A percentile compares a stretch with the other conserved stretches of the same genome.
phyloP scores from a whole-genome alignment of 768 basidiomycete genomes.

The Fomitopsis pulvina region DNA sequence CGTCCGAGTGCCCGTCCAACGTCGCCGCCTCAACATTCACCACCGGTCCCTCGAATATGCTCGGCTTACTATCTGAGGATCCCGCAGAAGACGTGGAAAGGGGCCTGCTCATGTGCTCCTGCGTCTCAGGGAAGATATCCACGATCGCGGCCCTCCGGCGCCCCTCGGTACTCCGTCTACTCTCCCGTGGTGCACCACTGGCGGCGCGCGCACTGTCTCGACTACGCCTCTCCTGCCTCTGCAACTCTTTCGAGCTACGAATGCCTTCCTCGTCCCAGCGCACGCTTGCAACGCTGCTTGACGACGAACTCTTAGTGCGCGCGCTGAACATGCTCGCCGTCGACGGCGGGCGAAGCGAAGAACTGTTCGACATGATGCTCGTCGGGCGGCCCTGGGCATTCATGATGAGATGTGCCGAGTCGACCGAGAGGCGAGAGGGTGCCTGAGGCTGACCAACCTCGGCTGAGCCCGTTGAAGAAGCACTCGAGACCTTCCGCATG shows the following conservation, averaged over 20 bases:
- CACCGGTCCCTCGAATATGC: conserved; percentile 16
- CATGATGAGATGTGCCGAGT: conserved; percentile 28
- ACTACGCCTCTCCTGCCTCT: conserved; percentile 23
- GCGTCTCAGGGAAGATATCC: conserved; percentile 51
- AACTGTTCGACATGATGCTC: conserved; percentile 32
- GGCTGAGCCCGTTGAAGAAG: conserved; percentile 7
- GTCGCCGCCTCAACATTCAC: conserved; percentile 48
- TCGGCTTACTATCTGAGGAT: conserved; percentile 7
- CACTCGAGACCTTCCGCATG: conserved; percentile 16
- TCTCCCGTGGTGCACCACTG: conserved; percentile 32
- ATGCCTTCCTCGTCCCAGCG: conserved; percentile 46
- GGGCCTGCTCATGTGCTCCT: conserved; percentile 10
- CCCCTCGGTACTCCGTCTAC: conserved; percentile 41
- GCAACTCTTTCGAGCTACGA: conserved; percentile 39
- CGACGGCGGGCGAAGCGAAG: conserved; percentile 44
- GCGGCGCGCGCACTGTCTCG: conserved; percentile 25
- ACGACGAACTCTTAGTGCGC: conserved; percentile 32
- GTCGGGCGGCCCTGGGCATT: conserved; percentile 29
- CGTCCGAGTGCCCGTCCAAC: conserved; percentile 38
- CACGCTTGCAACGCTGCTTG: conserved; percentile 33
- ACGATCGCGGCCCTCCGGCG: conserved; percentile 47
- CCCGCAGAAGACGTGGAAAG: conserved; percentile 5
- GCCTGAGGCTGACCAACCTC: conserved; percentile 5
- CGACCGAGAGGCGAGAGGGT: conserved; percentile 22
- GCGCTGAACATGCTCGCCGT: conserved; percentile 32